Base-by-base conservation (phyloP, 257 asterid species). In the Verbena officinalis region DNA sequence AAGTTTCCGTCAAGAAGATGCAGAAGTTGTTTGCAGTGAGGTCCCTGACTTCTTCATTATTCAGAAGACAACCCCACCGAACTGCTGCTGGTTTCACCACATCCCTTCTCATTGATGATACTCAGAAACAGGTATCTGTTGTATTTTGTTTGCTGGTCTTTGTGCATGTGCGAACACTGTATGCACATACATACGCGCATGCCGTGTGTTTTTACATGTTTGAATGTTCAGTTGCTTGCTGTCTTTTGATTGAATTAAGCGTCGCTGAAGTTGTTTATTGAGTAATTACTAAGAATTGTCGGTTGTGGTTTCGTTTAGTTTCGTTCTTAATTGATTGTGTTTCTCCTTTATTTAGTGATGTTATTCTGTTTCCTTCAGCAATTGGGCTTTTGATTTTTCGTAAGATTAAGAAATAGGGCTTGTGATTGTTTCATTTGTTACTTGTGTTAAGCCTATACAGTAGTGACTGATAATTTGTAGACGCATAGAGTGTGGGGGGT, bases 61-160 rank as follows among this genome's bases (percentile, higher is more conserved):
- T 80, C 59, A 74, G 59, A 43, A 81, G 48, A 43, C 73, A 73
- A 40, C 23, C 74, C 67, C 77, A 27, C 30, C 80, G 34, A 22
- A 67, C 63, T 20, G 90, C 87, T 55, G 82, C 95, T 68, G 78
- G 79, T 68, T 87, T 85, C 81, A 77, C 90, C 53, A 84, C 96
- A 31, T 86, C 98, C 10, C 75, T 88, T 67, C 83, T 91, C 59
- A 89, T 89, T 24, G 97, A 89, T 64, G 97, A 93, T 46, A 87
- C 96, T 63, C 95, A 84, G 76, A 83, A 73, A 54, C 99, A 93
- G 96, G 97, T 93, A 17, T 6, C 7, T 17, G 55, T 31, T 44
- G 7, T 51, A 22, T 46, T 52, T 3, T 48, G 15, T 33, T 27
- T 55, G 31, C 14, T 16, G 14, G 9, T 38, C 16, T 59, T 14